These are phyloP conservation scores for Cladosporium sp. DNA, from an alignment of 2,329 filamentous ascomycete genomes.

Conservation along the genomic window DNA sequence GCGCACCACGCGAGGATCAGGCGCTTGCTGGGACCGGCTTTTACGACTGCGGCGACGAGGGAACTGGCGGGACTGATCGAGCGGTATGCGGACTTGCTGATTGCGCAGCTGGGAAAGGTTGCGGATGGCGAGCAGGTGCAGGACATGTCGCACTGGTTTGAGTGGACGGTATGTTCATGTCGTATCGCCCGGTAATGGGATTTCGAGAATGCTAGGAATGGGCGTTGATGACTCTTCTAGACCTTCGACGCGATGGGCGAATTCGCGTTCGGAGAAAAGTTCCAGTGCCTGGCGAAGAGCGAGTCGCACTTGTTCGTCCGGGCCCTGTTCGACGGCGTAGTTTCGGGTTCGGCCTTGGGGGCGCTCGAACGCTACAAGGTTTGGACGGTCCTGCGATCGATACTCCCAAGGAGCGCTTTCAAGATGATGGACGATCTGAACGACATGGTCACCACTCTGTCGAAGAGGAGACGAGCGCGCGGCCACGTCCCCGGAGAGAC, in stretches of 20 bases:
- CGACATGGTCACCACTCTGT: neutral
- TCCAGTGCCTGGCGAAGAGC: slow-evolving; percentile 19
- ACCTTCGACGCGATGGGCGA: slow-evolving; percentile 24
- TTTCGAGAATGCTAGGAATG: neutral
- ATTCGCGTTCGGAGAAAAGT: slow-evolving; percentile 23
- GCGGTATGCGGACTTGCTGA: slow-evolving; percentile 2
- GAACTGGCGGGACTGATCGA: neutral
- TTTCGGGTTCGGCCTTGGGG: neutral
- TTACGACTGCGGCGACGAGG: neutral
- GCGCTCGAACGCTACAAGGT: slow-evolving; percentile 17
- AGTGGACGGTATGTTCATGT: slow-evolving; percentile 11
- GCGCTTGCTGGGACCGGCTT: slow-evolving; percentile 2
- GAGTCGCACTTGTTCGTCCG: slow-evolving; percentile 5
- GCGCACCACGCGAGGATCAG: slow-evolving; percentile 4
- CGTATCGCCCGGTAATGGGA: neutral
- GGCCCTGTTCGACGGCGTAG: slow-evolving; percentile 4
- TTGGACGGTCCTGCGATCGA: slow-evolving; percentile 17
- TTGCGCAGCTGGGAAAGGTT: neutral
- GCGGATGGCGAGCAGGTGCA: neutral
- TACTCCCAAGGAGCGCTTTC: slow-evolving; percentile 20
- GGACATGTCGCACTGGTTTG: slow-evolving; percentile 16
- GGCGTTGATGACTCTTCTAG: neutral
- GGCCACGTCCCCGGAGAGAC: slow-evolving; percentile 6
- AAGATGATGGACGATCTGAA: slow-evolving; percentile 3
- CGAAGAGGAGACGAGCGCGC: slow-evolving; percentile 4